Percentiles rank a stretch among this genome's conserved stretches.
phyloP scores from a whole-genome alignment of 345 rosid genomes.

The Chamaenerion angustifolium region DNA sequence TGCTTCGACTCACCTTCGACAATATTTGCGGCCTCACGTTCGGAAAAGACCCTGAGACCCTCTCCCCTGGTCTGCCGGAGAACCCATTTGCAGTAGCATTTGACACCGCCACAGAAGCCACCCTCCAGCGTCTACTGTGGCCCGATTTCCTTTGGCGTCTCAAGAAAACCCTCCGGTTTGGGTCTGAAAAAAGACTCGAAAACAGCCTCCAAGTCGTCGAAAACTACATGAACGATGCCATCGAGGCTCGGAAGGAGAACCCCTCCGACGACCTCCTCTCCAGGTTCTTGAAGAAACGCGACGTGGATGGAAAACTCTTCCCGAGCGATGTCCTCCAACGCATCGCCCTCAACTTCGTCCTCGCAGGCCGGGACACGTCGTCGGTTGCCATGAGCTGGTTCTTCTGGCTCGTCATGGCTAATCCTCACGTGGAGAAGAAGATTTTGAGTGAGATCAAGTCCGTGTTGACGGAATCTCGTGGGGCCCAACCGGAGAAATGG shows the following conservation, averaged over 20 bases:
- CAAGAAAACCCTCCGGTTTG: slow-evolving; percentile 43
- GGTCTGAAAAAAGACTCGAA: slow-evolving; percentile 42
- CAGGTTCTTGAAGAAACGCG: slow-evolving; percentile 65
- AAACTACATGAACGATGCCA: slow-evolving; percentile 58
- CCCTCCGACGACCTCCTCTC: slow-evolving; percentile 87
- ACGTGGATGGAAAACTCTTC: slow-evolving; percentile 46
- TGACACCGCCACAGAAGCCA: slow-evolving; percentile 78
- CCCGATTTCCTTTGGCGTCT: slow-evolving; percentile 65
- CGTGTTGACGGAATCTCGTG: slow-evolving; percentile 56
- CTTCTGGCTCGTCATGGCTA: slow-evolving; percentile 80
- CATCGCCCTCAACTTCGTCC: slow-evolving; percentile 81
- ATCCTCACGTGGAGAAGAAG: slow-evolving; percentile 44
- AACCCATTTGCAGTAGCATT: slow-evolving; percentile 65
- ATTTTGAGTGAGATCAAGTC: slow-evolving; percentile 46
- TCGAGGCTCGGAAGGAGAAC: slow-evolving; percentile 41
- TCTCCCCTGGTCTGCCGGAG: slow-evolving; percentile 56
- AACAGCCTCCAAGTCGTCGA: slow-evolving; percentile 45
- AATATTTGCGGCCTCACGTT: slow-evolving; percentile 84
- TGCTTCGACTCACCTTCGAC: slow-evolving; percentile 81
- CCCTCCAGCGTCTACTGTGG: slow-evolving; percentile 59
- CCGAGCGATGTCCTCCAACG: slow-evolving; percentile 53
- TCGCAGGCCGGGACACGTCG: slow-evolving; percentile 89
- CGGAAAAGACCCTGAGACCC: slow-evolving; percentile 75
- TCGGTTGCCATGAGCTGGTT: slow-evolving; percentile 93
- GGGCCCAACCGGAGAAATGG: slow-evolving; percentile 45